Conservation (phyloP, 148 eudicot species). For the Euryodendron excelsum region DNA sequence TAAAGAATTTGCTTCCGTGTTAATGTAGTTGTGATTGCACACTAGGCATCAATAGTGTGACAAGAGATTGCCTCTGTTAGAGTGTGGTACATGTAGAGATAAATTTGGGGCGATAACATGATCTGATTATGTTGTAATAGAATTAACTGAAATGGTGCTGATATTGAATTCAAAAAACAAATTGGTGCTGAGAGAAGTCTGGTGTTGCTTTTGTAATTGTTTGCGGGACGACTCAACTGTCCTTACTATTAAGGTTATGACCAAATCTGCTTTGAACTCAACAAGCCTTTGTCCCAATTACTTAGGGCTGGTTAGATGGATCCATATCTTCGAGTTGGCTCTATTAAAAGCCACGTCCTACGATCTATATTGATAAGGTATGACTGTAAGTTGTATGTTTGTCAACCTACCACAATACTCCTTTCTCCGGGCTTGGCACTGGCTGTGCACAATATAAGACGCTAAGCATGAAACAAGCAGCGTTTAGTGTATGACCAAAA, state of each 20-base stretch:
- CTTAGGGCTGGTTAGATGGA: not conserved
- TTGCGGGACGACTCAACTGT: not conserved
- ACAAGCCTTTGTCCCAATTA: not conserved
- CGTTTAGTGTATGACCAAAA: too few relatives aligned
- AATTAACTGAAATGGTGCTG: not conserved
- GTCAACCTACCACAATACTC: not conserved
- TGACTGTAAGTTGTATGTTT: not conserved
- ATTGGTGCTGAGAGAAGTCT: not conserved
- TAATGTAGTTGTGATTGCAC: not conserved
- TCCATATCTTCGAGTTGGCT: not conserved
- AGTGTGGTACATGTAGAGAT: not conserved
- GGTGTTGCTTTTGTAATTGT: not conserved
- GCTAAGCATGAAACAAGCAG: too few relatives aligned
- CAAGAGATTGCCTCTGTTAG: not conserved
- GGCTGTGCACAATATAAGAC: not conserved
- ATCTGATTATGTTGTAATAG: not conserved
- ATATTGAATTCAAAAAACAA: not conserved
- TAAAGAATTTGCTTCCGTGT: not conserved
- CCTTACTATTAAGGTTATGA: not conserved
- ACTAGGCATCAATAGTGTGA: not conserved
- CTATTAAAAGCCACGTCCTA: not conserved
- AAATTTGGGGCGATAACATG: not conserved
- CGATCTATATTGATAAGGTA: not conserved
- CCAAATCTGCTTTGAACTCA: not conserved
- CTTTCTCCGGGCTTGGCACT: not conserved